These are phyloP conservation scores for Pyrenochaeta sp. DNA, from an alignment of 2,329 filamentous ascomycete genomes.

Conservation along the genomic window DNA sequence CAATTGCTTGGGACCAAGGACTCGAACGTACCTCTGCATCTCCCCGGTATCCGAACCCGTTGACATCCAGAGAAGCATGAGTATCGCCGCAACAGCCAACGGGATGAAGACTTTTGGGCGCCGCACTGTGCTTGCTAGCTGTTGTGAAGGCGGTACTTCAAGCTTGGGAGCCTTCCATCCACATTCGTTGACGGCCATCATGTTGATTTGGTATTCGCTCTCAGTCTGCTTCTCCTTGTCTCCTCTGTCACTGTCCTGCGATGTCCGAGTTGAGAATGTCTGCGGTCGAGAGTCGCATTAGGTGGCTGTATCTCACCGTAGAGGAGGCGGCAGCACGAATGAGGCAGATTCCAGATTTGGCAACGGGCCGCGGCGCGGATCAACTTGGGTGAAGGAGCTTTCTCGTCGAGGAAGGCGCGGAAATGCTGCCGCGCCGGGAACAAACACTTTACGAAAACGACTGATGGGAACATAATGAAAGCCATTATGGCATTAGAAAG, in stretches of 20 bases:
- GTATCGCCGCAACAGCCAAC: slow-evolving; percentile 71
- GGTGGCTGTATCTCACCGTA: slow-evolving; percentile 37
- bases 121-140: slow-evolving; percentile 68
- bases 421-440: too few species aligned
- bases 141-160: slow-evolving; percentile 78
- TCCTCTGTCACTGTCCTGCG: slow-evolving; percentile 38
- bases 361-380: too few species aligned
- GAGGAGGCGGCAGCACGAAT: too few species aligned
- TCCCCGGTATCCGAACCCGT: slow-evolving; percentile 81
- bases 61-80: slow-evolving; percentile 88
- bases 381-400: too few species aligned
- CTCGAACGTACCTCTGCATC: slow-evolving; percentile 82
- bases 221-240: slow-evolving; percentile 29
- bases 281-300: slow-evolving; percentile 35
- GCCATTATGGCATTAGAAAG: too few species aligned
- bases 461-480: too few species aligned
- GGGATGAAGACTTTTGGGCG: slow-evolving; percentile 80
- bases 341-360: too few species aligned
- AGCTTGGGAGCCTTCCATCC: slow-evolving; percentile 90
- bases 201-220: slow-evolving; percentile 50
- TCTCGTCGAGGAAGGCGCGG: too few species aligned
- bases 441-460: too few species aligned
- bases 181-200: slow-evolving; percentile 91
- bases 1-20: neutral
- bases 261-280: slow-evolving; percentile 41